phyloP scores from a whole-genome alignment of 257 asterid genomes.

The Sherardia arvensis region DNA sequence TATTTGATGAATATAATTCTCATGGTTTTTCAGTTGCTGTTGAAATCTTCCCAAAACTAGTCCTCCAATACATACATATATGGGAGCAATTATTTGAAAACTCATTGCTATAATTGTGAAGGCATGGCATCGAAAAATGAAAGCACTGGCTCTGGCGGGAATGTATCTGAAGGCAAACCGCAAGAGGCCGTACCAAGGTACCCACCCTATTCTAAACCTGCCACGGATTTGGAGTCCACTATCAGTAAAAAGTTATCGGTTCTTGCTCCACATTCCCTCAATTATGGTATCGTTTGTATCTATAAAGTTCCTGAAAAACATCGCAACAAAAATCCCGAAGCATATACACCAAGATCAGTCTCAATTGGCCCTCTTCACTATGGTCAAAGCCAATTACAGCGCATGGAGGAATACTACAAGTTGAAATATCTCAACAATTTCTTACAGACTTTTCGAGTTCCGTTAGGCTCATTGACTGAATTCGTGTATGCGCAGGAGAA shows the following conservation, averaged over 20 bases:
- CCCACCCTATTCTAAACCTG: neutral
- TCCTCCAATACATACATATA: too few species aligned
- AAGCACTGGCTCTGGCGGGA: too few species aligned
- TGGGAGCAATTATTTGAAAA: too few species aligned
- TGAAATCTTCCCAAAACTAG: too few species aligned
- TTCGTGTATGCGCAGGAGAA: constrained; percentile 9
- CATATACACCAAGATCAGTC: constrained; percentile 21
- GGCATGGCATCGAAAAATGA: too few species aligned
- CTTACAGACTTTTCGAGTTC: constrained; percentile 8
- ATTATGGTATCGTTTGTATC: constrained; percentile 13
- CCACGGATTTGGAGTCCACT: neutral
- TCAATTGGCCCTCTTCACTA: constrained; percentile 29
- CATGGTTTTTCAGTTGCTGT: too few species aligned
- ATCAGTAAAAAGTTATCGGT: neutral
- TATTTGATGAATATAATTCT: too few species aligned
- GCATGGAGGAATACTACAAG: constrained; percentile 22
- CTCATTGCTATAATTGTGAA: too few species aligned
- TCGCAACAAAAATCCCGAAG: constrained; percentile 16
- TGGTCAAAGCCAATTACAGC: constrained; percentile 10
- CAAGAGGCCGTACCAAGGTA: neutral
- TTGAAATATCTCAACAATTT: constrained; percentile 21
- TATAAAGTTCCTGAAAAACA: constrained; percentile 20
- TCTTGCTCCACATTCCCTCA: neutral
- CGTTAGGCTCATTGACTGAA: constrained; percentile 7
- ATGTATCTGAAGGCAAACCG: too few species aligned